These are phyloP conservation scores for Trichoderma breve DNA, from an alignment of 2,329 filamentous ascomycete genomes.

Conservation along the genomic window DNA sequence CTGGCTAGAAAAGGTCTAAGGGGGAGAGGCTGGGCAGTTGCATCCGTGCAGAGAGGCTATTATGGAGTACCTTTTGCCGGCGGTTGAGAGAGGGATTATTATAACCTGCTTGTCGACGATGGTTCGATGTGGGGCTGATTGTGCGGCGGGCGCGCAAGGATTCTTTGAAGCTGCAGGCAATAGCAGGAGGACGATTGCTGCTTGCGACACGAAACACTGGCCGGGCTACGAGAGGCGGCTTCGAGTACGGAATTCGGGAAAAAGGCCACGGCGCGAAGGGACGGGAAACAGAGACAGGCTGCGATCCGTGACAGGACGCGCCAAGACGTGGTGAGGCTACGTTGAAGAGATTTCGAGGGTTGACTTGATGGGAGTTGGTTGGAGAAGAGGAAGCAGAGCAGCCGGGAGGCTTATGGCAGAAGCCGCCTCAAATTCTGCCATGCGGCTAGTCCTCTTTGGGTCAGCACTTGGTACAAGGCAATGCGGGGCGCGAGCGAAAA, in stretches of 20 bases:
- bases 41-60: conserved; percentile 15
- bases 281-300: not conserved
- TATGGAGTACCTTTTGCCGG: conserved; percentile 13
- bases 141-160: conserved; percentile 14
- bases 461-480: not conserved
- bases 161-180: conserved; percentile 16
- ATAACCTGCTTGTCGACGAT: conserved; percentile 14
- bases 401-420: conserved; percentile 13
- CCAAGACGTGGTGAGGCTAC: not conserved
- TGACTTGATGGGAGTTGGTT: conserved; percentile 1
- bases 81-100: conserved; percentile 11
- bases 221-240: conserved; percentile 5
- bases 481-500: conserved; percentile 6
- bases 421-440: conserved; percentile 18
- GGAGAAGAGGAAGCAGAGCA: conserved; percentile 12
- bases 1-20: conserved; percentile 8
- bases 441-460: conserved; percentile 11
- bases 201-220: conserved; percentile 6
- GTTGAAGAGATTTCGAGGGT: not conserved
- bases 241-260: not conserved
- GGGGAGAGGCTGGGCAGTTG: conserved; percentile 7
- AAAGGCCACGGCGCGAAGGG: not conserved
- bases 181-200: not conserved
- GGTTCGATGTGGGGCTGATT: conserved; percentile 19
- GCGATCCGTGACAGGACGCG: not conserved